Evolutionary conservation across 2,329 filamentous ascomycete species (phyloP).

Genomic region (Penicillium sp.): DNA sequence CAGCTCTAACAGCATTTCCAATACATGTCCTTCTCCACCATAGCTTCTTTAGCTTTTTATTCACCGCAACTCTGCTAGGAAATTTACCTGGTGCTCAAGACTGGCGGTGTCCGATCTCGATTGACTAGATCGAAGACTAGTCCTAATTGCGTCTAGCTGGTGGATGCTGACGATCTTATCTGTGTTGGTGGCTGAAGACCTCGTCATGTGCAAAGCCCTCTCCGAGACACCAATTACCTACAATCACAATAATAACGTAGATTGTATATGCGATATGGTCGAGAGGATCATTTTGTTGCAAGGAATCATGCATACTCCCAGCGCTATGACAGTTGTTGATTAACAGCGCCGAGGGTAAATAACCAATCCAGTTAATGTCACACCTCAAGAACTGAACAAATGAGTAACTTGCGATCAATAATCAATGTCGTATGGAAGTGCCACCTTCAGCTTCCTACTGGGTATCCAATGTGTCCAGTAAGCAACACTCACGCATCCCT

Average conservation of each 20-base stretch:
- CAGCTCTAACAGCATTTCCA: neutral
- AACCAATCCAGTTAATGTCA: neutral
- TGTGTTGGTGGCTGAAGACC: neutral
- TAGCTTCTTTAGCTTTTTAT: neutral
- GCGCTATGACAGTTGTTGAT: neutral
- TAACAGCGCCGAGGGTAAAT: too few relatives aligned
- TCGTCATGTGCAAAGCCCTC: neutral
- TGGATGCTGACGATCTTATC: conserved; percentile 7
- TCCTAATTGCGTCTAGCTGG: conserved; percentile 1
- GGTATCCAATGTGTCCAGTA: neutral
- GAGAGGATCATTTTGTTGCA: neutral
- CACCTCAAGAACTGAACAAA: neutral
- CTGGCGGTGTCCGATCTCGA: conserved; percentile 8
- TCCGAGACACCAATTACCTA: neutral
- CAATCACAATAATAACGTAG: neutral
- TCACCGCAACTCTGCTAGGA: neutral
- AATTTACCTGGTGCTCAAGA: neutral
- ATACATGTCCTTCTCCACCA: neutral
- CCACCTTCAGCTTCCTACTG: too few relatives aligned
- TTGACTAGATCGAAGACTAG: neutral
- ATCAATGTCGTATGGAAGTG: too few relatives aligned
- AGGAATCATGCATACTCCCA: neutral
- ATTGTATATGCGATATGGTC: neutral
- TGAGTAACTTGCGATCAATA: neutral
- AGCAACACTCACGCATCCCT: neutral